phyloP scores from a whole-genome alignment of 192 early-diverging fungal species.

The Coemansia sp. region DNA sequence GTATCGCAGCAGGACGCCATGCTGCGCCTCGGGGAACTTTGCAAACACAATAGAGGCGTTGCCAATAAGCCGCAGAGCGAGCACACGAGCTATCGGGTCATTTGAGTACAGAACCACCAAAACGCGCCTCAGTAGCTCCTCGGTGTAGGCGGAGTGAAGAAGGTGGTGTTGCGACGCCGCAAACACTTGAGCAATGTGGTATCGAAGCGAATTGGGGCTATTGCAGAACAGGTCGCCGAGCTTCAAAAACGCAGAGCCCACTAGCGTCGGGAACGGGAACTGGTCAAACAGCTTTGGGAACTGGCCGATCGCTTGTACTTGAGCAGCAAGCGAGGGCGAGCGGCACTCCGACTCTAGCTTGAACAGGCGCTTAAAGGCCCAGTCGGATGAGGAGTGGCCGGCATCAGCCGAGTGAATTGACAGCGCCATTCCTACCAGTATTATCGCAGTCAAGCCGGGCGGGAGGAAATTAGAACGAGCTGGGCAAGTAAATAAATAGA shows the following conservation, averaged over 20 bases:
- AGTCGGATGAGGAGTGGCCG: constrained; percentile 43
- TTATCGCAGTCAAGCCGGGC: too few relatives aligned
- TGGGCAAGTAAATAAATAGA: too few relatives aligned
- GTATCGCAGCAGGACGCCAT: constrained; percentile 52
- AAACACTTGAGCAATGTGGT: constrained; percentile 56
- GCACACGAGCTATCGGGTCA: constrained; percentile 55
- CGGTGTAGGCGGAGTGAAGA: constrained; percentile 38
- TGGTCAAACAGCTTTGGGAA: constrained; percentile 57
- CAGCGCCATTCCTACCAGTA: constrained; percentile 1
- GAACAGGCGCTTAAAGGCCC: constrained; percentile 57
- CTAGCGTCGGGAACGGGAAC: constrained; percentile 57
- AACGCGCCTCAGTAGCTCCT: constrained; percentile 56
- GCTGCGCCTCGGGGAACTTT: constrained; percentile 54
- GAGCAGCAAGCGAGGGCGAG: constrained; percentile 28
- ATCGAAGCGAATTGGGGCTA: constrained; percentile 50
- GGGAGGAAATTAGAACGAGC: too few relatives aligned
- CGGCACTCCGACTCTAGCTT: constrained; percentile 56
- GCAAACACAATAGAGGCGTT: constrained; percentile 54
- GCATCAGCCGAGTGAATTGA: constrained; percentile 14
- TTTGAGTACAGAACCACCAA: constrained; percentile 54
- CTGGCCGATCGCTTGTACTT: constrained; percentile 54
- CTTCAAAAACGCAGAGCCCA: constrained; percentile 58
- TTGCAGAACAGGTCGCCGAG: constrained; percentile 55
- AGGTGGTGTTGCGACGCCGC: constrained; percentile 43
- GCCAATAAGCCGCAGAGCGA: constrained; percentile 54